These are phyloP conservation scores for Euphrasia confusa DNA, from an alignment of 257 asterid genomes.

Conservation along the genomic window DNA sequence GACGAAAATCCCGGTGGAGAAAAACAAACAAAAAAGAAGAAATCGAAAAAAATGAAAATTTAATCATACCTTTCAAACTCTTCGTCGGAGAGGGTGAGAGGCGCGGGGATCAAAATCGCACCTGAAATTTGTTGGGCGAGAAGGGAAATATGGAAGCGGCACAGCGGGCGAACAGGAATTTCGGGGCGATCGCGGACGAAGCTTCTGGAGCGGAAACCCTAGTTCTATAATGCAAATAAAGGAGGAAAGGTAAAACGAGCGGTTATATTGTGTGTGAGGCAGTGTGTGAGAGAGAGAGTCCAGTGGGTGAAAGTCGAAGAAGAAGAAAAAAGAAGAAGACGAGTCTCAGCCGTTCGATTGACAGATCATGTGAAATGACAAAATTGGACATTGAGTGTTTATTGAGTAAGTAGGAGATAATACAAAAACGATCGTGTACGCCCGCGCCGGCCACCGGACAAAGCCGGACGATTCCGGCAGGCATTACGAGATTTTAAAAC, in stretches of 20 bases:
- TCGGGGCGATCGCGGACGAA: conserved; percentile 28
- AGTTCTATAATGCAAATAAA: conserved; percentile 23
- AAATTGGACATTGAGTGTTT: conserved; percentile 8
- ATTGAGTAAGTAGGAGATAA: too few relatives aligned
- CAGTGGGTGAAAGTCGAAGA: conserved; percentile 45
- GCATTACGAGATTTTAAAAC: too few relatives aligned
- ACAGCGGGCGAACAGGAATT: conserved; percentile 15
- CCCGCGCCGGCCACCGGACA: too few relatives aligned
- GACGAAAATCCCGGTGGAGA: not conserved
- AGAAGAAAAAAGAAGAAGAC: conserved; percentile 42
- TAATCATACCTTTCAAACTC: not conserved
- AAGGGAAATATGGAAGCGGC: conserved; percentile 21
- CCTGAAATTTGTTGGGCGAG: conserved; percentile 34
- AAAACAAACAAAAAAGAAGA: not conserved
- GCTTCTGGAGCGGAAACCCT: conserved; percentile 42
- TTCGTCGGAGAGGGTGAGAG: not conserved
- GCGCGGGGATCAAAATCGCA: conserved; percentile 28
- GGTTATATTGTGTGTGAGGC: conserved; percentile 31
- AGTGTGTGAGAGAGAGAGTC: conserved; percentile 31
- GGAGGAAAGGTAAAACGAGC: conserved; percentile 25
- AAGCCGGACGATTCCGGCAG: too few relatives aligned
- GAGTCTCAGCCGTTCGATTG: conserved; percentile 50
- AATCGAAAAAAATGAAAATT: conserved; percentile 7
- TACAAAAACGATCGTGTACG: too few relatives aligned
- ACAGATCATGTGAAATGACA: conserved; percentile 20